A percentile compares a stretch with the other conserved stretches of the same genome.
Evolutionary conservation across 2,329 filamentous ascomycete species (phyloP).

Genomic region (Pseudocercospora pini-densiflorae): DNA sequence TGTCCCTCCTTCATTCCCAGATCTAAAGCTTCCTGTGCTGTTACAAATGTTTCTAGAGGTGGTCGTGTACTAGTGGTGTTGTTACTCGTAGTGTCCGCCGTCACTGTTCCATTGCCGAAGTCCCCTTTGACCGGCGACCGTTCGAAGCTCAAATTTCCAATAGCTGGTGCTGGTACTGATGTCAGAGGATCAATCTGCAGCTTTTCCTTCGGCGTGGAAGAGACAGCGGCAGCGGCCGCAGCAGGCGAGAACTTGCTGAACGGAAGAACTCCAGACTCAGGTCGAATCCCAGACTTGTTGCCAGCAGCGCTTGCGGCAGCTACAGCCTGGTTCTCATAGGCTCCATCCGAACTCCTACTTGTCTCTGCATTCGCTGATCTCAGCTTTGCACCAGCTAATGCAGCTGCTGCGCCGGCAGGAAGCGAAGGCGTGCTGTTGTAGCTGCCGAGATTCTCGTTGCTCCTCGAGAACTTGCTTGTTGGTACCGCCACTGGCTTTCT

Average conservation of each 20-base stretch:
- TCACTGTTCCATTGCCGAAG: neutral
- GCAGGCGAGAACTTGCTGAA: conserved; percentile 4
- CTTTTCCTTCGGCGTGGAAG: neutral
- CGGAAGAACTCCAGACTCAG: conserved; percentile 7
- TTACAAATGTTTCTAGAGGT: conserved; percentile 60
- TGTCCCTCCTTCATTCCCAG: neutral
- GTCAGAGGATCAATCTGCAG: neutral
- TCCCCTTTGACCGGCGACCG: conserved; percentile 13
- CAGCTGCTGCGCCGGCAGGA: neutral
- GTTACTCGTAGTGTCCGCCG: neutral
- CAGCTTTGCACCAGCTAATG: neutral
- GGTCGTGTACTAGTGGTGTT: conserved; percentile 41
- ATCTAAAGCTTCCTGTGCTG: conserved; percentile 47
- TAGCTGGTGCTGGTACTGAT: neutral
- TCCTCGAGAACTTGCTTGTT: conserved; percentile 11
- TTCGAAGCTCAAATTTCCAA: conserved; percentile 19
- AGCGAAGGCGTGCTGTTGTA: neutral
- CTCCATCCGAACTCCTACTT: neutral
- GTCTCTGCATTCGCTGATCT: neutral
- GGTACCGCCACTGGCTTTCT: conserved; percentile 12
- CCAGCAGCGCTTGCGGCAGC: neutral
- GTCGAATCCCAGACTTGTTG: neutral
- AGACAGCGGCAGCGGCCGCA: neutral
- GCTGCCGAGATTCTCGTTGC: neutral
- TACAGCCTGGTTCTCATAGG: neutral